Conservation (phyloP, 2,329 filamentous ascomycete genomes). For the Chaetomiaceae sp. region DNA sequence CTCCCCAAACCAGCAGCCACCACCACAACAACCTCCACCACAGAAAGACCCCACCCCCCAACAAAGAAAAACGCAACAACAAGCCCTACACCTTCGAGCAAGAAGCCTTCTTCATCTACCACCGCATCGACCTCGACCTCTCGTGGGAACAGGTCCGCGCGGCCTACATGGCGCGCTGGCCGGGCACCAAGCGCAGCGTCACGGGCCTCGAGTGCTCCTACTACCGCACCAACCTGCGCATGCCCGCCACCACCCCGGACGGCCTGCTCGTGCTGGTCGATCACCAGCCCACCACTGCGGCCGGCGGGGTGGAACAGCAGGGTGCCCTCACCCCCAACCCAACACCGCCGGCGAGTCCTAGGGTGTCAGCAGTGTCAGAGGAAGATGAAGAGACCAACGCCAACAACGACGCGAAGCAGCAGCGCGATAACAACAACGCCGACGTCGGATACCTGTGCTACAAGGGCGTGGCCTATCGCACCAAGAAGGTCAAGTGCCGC, state of each 20-base stretch:
- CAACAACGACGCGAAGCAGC: neutral
- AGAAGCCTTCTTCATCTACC: conserved; percentile 23
- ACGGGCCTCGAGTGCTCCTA: conserved; percentile 21
- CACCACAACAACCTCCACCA: neutral
- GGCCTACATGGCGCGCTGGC: conserved; percentile 13
- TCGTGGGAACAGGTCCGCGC: conserved; percentile 17
- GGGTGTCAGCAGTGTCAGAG: too few species aligned
- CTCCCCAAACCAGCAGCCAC: neutral
- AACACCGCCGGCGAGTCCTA: too few species aligned
- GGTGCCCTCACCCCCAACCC: too few species aligned
- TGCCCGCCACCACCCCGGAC: conserved; percentile 15
- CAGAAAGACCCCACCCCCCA: too few species aligned
- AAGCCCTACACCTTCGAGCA: conserved; percentile 20
- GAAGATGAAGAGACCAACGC: too few species aligned
- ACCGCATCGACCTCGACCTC: conserved; percentile 18
- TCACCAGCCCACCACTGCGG: neutral
- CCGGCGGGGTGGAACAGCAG: neutral
- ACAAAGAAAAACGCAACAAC: conserved; percentile 17
- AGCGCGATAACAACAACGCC: neutral
- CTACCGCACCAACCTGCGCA: conserved; percentile 22
- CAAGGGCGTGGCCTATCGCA: conserved; percentile 11
- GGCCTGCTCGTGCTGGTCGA: conserved; percentile 16
- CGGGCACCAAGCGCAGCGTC: conserved; percentile 10
- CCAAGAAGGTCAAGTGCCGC: conserved; percentile 7
- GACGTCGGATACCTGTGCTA: conserved; percentile 10